These are phyloP conservation scores for Tricladium varicosporioides DNA, from an alignment of 2,329 filamentous ascomycete genomes.

Conservation along the genomic window DNA sequence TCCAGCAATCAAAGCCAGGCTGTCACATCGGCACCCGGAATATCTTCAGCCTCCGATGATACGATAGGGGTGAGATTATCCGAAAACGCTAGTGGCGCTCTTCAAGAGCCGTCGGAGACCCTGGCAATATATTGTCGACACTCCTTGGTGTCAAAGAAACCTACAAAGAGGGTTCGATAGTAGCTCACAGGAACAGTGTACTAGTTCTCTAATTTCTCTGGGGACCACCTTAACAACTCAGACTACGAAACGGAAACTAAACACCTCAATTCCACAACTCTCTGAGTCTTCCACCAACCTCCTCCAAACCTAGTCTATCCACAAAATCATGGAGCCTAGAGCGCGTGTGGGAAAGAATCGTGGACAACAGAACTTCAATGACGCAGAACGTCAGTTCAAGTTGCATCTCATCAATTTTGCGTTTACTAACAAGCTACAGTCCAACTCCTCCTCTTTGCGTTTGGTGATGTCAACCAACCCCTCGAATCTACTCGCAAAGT, in stretches of 20 bases:
- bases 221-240: no score
- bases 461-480: constrained; percentile 74
- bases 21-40: neutral
- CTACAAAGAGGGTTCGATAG: no score
- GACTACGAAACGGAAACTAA: no score
- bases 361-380: constrained; percentile 76
- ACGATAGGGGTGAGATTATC: neutral
- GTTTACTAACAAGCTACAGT: constrained; percentile 45
- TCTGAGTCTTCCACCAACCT: neutral
- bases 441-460: constrained; percentile 71
- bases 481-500: constrained; percentile 81
- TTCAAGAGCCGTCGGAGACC: neutral
- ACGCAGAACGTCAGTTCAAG: constrained; percentile 62
- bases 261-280: no score
- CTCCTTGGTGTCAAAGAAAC: no score
- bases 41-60: neutral
- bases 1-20: no score
- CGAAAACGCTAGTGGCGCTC: neutral
- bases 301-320: neutral
- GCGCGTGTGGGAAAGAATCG: constrained; percentile 77
- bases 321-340: constrained; percentile 65
- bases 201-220: no score
- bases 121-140: no score
- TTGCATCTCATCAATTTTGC: neutral
- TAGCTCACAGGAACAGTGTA: no score